Percentiles rank a stretch among this genome's conserved stretches.
These are phyloP conservation scores for Cryptosporidium sp. DNA, from an alignment of 169 alveolate genomes.

Conservation along the genomic window DNA sequence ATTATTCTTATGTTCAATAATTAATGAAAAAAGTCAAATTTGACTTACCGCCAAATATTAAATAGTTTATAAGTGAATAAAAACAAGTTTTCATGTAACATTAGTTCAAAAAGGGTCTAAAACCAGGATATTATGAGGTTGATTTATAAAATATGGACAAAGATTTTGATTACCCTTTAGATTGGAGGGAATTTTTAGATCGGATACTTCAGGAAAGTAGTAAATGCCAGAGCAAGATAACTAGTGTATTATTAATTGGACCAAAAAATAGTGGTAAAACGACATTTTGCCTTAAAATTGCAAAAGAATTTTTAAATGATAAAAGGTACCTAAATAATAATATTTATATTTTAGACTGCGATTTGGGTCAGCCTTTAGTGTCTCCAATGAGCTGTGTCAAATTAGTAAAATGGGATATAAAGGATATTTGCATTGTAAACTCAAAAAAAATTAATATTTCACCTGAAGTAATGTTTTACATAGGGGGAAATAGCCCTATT, in stretches of 20 bases:
- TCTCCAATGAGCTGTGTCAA: conserved; percentile 59
- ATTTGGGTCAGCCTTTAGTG: conserved; percentile 59
- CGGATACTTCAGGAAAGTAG: conserved; percentile 8
- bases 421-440: neutral
- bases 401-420: conserved; percentile 52
- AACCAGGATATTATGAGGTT: neutral
- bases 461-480: conserved; percentile 58
- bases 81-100: too few species aligned
- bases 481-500: conserved; percentile 69
- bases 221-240: neutral
- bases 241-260: conserved; percentile 36
- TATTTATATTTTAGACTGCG: conserved; percentile 60
- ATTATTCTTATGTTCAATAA: too few species aligned
- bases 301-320: neutral
- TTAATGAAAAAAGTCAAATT: neutral
- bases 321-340: neutral
- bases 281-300: conserved; percentile 30
- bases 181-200: conserved; percentile 27
- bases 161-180: conserved; percentile 31
- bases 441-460: conserved; percentile 25
- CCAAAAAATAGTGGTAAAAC: conserved; percentile 75
- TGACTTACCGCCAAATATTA: neutral
- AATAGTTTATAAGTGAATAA: too few species aligned
- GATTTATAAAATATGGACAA: neutral
- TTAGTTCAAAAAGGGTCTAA: neutral